A percentile compares a stretch with the other conserved stretches of the same genome.
phyloP scores from a whole-genome alignment of 2,329 filamentous ascomycete species.

The Pseudogymnoascus sp. region DNA sequence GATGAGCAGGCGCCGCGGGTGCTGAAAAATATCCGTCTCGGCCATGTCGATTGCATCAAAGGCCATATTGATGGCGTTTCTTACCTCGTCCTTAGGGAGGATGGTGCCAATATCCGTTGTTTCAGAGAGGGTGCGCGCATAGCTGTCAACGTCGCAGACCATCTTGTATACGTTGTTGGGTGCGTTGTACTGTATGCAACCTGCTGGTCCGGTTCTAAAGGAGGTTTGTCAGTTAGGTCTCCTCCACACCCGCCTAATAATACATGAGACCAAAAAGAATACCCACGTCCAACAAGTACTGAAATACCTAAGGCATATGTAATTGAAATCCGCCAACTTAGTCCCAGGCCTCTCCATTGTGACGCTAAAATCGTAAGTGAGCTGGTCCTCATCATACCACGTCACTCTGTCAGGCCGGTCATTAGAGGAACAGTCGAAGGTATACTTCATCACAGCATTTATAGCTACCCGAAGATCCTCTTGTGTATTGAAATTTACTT shows the following conservation, averaged over 20 bases:
- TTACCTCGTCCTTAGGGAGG: background rate
- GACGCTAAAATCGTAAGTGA: background rate
- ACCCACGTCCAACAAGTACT: background rate
- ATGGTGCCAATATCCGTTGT: background rate
- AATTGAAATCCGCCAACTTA: background rate
- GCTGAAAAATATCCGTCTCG: background rate
- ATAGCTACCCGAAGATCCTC: background rate
- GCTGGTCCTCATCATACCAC: background rate
- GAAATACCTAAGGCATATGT: background rate
- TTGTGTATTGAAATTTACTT: too few species aligned
- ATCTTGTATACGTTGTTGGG: background rate
- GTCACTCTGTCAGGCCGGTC: background rate
- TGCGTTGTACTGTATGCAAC: background rate
- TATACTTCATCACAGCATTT: background rate
- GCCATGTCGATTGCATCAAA: background rate
- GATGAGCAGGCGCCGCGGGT: background rate
- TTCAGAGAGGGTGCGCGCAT: background rate
- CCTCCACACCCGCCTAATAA: too few species aligned
- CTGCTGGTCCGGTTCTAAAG: background rate
- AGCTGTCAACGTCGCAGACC: background rate
- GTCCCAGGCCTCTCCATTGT: too few species aligned
- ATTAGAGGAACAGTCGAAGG: background rate
- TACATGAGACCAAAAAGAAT: too few species aligned
- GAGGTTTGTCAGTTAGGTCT: background rate
- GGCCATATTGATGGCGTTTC: background rate